Evolutionary conservation across 108 stramenopile species (phyloP).

Genomic region (Stephanodiscus triporus): DNA sequence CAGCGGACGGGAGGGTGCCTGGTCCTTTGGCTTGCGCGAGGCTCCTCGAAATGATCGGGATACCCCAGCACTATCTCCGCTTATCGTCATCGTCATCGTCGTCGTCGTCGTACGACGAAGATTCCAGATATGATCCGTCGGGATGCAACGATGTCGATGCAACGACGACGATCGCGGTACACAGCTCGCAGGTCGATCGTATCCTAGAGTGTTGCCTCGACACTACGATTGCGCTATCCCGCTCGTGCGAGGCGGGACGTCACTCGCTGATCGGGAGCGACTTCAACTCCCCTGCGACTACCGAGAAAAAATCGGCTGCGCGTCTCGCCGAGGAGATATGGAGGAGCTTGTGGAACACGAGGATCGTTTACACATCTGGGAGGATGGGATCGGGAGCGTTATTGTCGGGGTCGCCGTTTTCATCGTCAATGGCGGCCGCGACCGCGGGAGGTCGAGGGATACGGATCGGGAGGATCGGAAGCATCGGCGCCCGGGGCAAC

Average conservation of each 20-base stretch:
- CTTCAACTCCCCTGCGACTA: conserved; percentile 21
- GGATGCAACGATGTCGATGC: not conserved
- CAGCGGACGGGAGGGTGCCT: conserved; percentile 11
- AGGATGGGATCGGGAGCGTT: not conserved
- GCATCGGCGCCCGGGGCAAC: not conserved
- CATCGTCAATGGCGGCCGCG: not conserved
- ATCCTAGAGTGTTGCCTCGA: conserved; percentile 32
- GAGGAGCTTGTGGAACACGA: conserved; percentile 20
- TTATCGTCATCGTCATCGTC: not conserved
- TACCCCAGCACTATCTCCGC: conserved; percentile 20
- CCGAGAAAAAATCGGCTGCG: conserved; percentile 23
- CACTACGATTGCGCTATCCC: conserved; percentile 26
- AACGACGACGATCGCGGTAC: conserved; percentile 14
- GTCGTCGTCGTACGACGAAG: not conserved
- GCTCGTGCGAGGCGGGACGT: conserved; percentile 30
- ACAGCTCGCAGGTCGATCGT: conserved; percentile 41
- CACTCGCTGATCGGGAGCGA: conserved; percentile 33
- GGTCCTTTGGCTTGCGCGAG: conserved; percentile 31
- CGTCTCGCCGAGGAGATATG: conserved; percentile 41
- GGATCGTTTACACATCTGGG: conserved; percentile 24
- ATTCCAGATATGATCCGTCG: no score
- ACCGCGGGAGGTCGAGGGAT: not conserved
- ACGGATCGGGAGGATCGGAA: conserved; percentile 16
- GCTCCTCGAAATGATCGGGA: conserved; percentile 38
- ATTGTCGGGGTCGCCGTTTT: not conserved